Conservation (phyloP, 2,329 filamentous ascomycete species). For the Diaporthe ampelina region DNA sequence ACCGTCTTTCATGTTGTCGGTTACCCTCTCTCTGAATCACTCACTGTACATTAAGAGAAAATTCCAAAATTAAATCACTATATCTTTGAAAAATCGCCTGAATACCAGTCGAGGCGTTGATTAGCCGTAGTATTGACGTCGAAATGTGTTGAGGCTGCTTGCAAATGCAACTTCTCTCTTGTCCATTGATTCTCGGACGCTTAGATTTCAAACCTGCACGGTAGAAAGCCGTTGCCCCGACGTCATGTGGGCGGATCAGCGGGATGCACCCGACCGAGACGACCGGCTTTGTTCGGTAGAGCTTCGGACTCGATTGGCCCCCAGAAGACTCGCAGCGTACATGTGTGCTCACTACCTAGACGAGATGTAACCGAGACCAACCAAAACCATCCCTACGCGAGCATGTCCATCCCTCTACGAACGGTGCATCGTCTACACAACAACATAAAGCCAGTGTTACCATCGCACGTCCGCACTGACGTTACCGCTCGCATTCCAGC, state of each 20-base stretch:
- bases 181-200: no score
- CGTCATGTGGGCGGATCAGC: constrained; percentile 2
- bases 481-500: not conserved
- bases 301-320: not conserved
- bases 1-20: no score
- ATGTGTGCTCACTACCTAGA: not conserved
- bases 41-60: no score
- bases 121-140: no score
- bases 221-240: not conserved
- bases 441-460: not conserved
- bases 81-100: no score
- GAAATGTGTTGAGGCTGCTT: not conserved
- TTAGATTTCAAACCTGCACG: not conserved
- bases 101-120: no score
- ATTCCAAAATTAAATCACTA: no score
- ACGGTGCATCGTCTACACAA: not conserved
- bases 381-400: not conserved
- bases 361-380: not conserved
- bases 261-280: constrained; percentile 1
- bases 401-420: not conserved
- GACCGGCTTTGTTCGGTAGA: constrained; percentile 20
- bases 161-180: not conserved
- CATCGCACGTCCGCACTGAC: not conserved
- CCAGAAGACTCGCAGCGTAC: no score
- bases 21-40: no score